Evolutionary conservation across 2,329 filamentous ascomycete species (phyloP).

Genomic region (Aspergillus neoniger): DNA sequence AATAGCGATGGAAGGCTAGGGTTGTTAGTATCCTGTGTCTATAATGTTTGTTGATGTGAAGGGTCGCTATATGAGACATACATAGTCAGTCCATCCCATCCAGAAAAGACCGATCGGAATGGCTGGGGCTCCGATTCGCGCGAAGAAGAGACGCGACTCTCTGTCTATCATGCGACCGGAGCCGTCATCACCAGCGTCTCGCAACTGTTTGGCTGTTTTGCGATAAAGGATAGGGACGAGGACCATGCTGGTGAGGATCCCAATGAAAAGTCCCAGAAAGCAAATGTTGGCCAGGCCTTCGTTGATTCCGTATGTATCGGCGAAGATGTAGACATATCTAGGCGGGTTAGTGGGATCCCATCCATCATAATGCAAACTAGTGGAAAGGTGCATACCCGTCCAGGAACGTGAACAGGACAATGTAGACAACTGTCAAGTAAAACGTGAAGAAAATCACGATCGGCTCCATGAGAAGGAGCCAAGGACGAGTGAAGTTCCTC

Average conservation of each 20-base stretch:
- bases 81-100: conserved; percentile 56
- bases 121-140: conserved; percentile 52
- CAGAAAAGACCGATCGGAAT: conserved; percentile 58
- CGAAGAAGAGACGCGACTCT: conserved; percentile 56
- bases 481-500: conserved; percentile 6
- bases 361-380: neutral
- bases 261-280: conserved; percentile 51
- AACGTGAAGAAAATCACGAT: conserved; percentile 28
- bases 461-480: conserved; percentile 26
- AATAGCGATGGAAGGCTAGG: conserved; percentile 44
- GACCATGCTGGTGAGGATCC: conserved; percentile 37
- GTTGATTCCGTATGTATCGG: conserved; percentile 50
- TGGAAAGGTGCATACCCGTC: conserved; percentile 34
- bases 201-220: conserved; percentile 39
- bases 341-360: neutral
- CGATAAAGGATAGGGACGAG: conserved; percentile 51
- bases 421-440: conserved; percentile 33
- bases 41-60: too few species aligned
- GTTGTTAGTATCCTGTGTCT: neutral
- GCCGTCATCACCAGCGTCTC: conserved; percentile 32
- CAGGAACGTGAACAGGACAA: conserved; percentile 36
- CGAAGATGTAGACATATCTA: conserved; percentile 53
- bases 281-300: conserved; percentile 49
- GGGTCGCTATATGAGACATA: neutral
- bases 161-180: conserved; percentile 29